A percentile compares a stretch with the other conserved stretches of the same genome.
phyloP scores from a whole-genome alignment of 192 early-diverging fungal genomes.

The Backusella tuberculispora region DNA sequence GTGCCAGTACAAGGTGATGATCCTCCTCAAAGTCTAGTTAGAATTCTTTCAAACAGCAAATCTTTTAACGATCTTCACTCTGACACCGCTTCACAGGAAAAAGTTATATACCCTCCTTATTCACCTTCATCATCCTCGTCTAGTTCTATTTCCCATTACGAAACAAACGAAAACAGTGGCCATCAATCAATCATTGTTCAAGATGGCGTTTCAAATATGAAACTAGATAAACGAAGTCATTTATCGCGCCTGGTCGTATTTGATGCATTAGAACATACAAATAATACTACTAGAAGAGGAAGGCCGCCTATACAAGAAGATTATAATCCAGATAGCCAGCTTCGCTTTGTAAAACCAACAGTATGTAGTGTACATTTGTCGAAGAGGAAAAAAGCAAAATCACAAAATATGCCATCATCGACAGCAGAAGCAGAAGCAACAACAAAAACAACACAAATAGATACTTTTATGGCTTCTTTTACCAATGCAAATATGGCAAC shows the following conservation, averaged over 20 bases:
- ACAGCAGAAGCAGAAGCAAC: neutral
- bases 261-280: slow-evolving; percentile 13
- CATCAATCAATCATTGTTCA: neutral
- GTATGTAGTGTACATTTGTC: slow-evolving; percentile 24
- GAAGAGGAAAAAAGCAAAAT: neutral
- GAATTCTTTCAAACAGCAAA: neutral
- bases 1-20: slow-evolving; percentile 24
- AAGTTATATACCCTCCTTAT: neutral
- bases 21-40: slow-evolving; percentile 19
- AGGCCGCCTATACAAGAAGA: slow-evolving; percentile 23
- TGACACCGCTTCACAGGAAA: neutral
- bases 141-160: neutral
- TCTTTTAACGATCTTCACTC: neutral
- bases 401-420: neutral
- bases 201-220: neutral
- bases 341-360: slow-evolving; percentile 31
- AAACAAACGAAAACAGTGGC: neutral
- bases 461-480: neutral
- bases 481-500: slow-evolving; percentile 8
- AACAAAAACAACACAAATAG: neutral
- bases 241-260: slow-evolving; percentile 16
- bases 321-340: slow-evolving; percentile 16
- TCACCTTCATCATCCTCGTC: neutral
- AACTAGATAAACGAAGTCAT: neutral
- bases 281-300: slow-evolving; percentile 6